Base-by-base conservation (phyloP, 768 basidiomycete species). In the Phlebiopsis gigantea region DNA sequence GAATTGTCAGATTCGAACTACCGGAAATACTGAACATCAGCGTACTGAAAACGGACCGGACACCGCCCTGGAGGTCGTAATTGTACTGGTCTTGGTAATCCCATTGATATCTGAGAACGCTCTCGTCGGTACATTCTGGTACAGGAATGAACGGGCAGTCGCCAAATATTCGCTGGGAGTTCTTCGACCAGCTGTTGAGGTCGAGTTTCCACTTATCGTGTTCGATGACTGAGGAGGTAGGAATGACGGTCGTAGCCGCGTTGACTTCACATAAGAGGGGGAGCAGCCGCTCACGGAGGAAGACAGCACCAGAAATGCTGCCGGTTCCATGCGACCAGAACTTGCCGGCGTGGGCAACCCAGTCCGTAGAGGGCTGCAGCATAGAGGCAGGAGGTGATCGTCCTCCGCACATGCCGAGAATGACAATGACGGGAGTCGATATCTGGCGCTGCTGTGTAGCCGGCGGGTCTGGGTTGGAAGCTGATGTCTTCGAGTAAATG, bases 241-340 rank as follows among this genome's bases (percentile, higher is more conserved):
- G 66, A 15, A 69, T 57, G 28, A 69, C 49, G 12, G 68, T 67
- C 1, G 68, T 69, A 17, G 46, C 49, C 6, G 54, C 54, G 43
- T 69, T 69, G 59, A 69, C 55, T 12, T 49, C 31, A 12, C 58
- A 45, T 4, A 69, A 57, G 8, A 56, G 46, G 8, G 46, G 43
- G 28, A 68, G 63, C 25, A 69, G 51, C n/a, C 46, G 46, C 21
- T 57, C 54, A 24, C 64, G 57, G 21, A 69, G 46, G 62, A 69
- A 68, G 19, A 59, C 43, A n/a, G 44, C 39, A 15, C 57, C 49
- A 17, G 67, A 61, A 30, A 69, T 46, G 19, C 46, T 56, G 34
- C 65, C 56, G 2, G 66, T 66, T 3, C 67, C 67, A 39, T 53
- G 58, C 0, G 64, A 63, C 46, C 57, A 49, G 26, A 56, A 57